Evolutionary conservation across 2,329 filamentous ascomycete genomes (phyloP).

Genomic region (Phoma sp.): DNA sequence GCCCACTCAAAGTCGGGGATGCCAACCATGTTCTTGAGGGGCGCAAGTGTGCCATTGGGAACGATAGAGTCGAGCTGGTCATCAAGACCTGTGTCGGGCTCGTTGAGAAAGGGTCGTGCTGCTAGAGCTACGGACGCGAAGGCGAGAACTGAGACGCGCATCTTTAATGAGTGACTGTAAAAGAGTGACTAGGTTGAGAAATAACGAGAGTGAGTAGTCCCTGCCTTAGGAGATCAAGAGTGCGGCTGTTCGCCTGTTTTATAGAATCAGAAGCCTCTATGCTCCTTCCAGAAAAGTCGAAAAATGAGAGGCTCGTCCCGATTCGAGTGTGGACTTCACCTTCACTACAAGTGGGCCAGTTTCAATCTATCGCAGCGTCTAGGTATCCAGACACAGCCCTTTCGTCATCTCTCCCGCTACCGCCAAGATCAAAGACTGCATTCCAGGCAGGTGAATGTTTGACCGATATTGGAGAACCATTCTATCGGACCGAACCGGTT

Average conservation of each 20-base stretch:
- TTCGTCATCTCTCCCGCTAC: conserved; percentile 9
- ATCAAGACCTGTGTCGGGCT: conserved; percentile 47
- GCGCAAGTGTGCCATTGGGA: conserved; percentile 49
- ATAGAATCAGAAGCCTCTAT: background rate
- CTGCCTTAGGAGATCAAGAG: background rate
- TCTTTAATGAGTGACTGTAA: conserved; percentile 24
- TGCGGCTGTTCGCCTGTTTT: background rate
- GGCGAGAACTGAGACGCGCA: conserved; percentile 30
- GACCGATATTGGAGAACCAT: conserved; percentile 10
- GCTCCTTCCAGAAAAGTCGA: conserved; percentile 1
- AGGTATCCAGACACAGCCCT: conserved; percentile 9
- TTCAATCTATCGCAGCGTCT: conserved; percentile 7
- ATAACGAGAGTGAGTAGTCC: conserved; percentile 8
- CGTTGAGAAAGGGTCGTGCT: conserved; percentile 43
- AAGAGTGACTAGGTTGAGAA: conserved; percentile 15
- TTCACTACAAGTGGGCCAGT: conserved; percentile 10
- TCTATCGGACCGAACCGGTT: conserved; percentile 11
- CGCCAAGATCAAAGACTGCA: conserved; percentile 11
- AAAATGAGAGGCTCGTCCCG: background rate
- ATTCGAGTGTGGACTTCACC: conserved; percentile 5
- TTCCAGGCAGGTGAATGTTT: conserved; percentile 17
- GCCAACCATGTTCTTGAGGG: conserved; percentile 55
- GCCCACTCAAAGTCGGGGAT: conserved; percentile 63
- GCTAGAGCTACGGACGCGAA: conserved; percentile 39
- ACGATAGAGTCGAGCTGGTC: conserved; percentile 25